Base-by-base conservation (phyloP, 306 rosid genomes). In the Prunus padus region DNA sequence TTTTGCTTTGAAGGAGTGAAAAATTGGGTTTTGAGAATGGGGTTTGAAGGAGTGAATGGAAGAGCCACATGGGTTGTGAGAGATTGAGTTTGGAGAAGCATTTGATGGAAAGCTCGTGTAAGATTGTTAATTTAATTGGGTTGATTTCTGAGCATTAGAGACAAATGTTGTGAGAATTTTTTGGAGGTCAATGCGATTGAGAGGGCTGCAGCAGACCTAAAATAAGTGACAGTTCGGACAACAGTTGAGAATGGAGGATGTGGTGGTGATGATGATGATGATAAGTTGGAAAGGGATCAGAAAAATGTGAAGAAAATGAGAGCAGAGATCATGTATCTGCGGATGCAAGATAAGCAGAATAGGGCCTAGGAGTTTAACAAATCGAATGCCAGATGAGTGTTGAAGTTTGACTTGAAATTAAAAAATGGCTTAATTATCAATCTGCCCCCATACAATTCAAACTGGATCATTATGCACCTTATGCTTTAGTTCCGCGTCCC, bases 81-180 rank as follows among this genome's bases (percentile, higher is more conserved):
- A 74, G 81, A 77, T 73, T 82, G 90, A 28, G 86, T 76, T 79
- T 86, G 92, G 77, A 84, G 88, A 84, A 86, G 85, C 92, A 86
- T 87, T 82, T 75, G 80, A 60, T 20, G 55, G 20, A 33, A 30
- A 56, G 10, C 3, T 72, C 14, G 7, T 11, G 11, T 47, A 16
- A 61, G 20, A 19, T 12, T 80, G 55, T 19, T 42, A 18, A 62
- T 37, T 20, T 11, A 56, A 46, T 22, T 60, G 15, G 49, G 44
- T 14, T 22, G 22, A 8, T 64, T 8, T 12, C 20, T 33, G 61
- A 33, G 68, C 25, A 1, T 25, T 26, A 16, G 54, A 18, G 62
- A 45, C 4, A 4, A 20, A 54, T 44, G 26, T 50, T 15, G 66
- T 6, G 20, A 64, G 22, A 25, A n/a, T 68, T 14, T 61, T 14